phyloP scores from a whole-genome alignment of 1,284 basidiomycete species.

The Moniliella sp. region DNA sequence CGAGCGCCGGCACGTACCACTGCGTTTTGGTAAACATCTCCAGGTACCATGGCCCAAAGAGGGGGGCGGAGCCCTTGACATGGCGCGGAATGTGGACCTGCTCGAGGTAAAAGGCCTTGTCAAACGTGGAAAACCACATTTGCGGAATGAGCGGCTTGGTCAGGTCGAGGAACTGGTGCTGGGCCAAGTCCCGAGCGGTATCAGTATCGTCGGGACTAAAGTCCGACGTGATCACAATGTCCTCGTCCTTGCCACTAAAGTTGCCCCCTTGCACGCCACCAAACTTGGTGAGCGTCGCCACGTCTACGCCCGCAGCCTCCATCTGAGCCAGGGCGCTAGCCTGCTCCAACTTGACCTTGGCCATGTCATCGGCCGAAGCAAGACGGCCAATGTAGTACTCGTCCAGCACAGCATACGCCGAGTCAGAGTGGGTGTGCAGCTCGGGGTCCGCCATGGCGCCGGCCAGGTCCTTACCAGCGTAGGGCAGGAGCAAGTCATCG shows the following conservation, averaged over 20 bases:
- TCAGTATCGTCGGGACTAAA: conserved; percentile 27
- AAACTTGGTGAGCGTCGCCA: too few species aligned
- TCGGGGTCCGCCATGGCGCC: conserved; percentile 56
- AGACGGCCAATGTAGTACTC: conserved; percentile 41
- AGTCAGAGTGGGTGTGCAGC: conserved; percentile 71
- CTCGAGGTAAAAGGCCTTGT: conserved; percentile 81
- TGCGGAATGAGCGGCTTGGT: conserved; percentile 62
- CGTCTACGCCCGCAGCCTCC: conserved; percentile 6
- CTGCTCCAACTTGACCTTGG: conserved; percentile 9
- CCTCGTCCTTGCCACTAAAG: conserved; percentile 18
- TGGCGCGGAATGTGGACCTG: conserved; percentile 89
- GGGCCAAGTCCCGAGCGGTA: conserved; percentile 39
- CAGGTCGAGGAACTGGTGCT: conserved; percentile 80
- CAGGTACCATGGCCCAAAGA: conserved; percentile 62
- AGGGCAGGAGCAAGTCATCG: conserved; percentile 40
- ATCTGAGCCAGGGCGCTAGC: conserved; percentile 3
- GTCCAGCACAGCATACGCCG: conserved; percentile 74
- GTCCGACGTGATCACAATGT: conserved; percentile 46
- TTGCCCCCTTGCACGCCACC: conserved; percentile 12
- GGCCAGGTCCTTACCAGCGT: conserved; percentile 65
- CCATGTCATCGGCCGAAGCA: conserved; percentile 7
- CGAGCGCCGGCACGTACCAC: conserved; percentile 77
- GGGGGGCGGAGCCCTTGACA: conserved; percentile 57
- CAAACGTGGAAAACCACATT: conserved; percentile 61
- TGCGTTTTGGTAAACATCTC: conserved; percentile 70